A percentile compares a stretch with the other conserved stretches of the same genome.
phyloP scores from a whole-genome alignment of 2,329 filamentous ascomycete genomes.

The Ascochyta clinopodiicola region DNA sequence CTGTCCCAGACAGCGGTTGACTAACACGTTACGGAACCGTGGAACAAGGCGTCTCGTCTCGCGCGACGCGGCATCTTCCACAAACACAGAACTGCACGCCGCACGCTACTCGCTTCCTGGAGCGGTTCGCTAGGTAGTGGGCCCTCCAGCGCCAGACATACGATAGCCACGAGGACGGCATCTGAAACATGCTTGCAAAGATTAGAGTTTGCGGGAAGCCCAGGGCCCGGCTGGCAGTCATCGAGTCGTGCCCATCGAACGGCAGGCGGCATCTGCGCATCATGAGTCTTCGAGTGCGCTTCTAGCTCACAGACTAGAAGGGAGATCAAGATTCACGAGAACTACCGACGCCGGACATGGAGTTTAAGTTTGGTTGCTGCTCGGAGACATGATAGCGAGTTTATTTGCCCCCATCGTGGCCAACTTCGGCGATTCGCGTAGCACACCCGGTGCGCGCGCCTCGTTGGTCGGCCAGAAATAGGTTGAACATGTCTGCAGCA shows the following conservation, averaged over 20 bases:
- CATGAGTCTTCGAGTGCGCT: conserved; percentile 18
- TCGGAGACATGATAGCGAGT: conserved; percentile 12
- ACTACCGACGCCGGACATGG: background rate
- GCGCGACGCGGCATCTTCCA: conserved; percentile 16
- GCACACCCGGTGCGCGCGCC: conserved; percentile 1
- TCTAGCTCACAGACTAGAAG: conserved; percentile 27
- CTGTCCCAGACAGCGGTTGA: conserved; percentile 3
- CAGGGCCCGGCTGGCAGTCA: conserved; percentile 8
- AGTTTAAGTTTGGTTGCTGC: background rate
- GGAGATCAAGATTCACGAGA: background rate
- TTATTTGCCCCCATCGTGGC: background rate
- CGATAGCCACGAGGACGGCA: conserved; percentile 16
- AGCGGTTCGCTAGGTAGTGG: conserved; percentile 19
- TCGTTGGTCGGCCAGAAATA: conserved; percentile 14
- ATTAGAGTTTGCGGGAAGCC: conserved; percentile 33
- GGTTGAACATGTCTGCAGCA: conserved; percentile 1
- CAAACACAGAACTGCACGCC: conserved; percentile 19
- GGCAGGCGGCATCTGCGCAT: conserved; percentile 19
- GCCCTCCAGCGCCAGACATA: background rate
- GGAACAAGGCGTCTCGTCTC: conserved; percentile 19
- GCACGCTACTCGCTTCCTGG: background rate
- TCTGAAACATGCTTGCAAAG: conserved; percentile 30
- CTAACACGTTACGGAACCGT: conserved; percentile 8
- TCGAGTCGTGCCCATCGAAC: conserved; percentile 5
- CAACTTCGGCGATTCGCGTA: conserved; percentile 10